Evolutionary conservation across 2,329 filamentous ascomycete species (phyloP), one percentile per base, ranked within the genome.

Genomic region (Thermoascus crustaceus): DNA sequence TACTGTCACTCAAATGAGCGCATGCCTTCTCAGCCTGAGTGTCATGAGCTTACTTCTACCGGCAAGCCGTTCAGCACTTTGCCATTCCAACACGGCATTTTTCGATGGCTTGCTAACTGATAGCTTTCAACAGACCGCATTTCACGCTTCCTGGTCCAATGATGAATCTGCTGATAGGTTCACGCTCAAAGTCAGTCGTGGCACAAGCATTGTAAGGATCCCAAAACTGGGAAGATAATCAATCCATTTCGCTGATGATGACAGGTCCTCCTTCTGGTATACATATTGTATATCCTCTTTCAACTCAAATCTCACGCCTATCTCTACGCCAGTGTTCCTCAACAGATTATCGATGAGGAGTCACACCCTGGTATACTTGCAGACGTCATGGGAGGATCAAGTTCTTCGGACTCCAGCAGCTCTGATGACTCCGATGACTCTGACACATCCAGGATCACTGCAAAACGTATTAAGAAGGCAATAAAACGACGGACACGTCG

Each of bases 1-100:
- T 63, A 94, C 85, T 14, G 85, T 94, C 39, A 94, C 87, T 1
- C 87, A 95, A 58, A 94, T 94, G 85, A 94, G 86, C 57, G 88
- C 88, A 34, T 94, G 86, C 64, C 71, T 95, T 49, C 75, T 95
- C 48, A 93, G 85, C 68, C 63, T 94, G 60, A 88, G 84, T 54
- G 88, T 94, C 41, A 88, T 85, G 63, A 94, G 87, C 67, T 69
- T 94, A 14, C 73, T 94, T 17, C 65, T 95, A 8, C 87, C 88
- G 1, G 81, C 83, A 63, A 48, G 75, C 62, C n/a, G 29, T n/a
- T n/a, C n/a, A n/a, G n/a, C n/a, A n/a, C n/a, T 10, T 21, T 16
- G 11, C 8, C 9, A n/a, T 30, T 9, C 20, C 14, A 9, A n/a
- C n/a, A n/a, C n/a, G n/a, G n/a, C n/a, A n/a, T n/a, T n/a, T n/a